A percentile compares a stretch with the other conserved stretches of the same genome.
These are phyloP conservation scores for Eutypa lata DNA, from an alignment of 2,329 filamentous ascomycete genomes.

Conservation along the genomic window DNA sequence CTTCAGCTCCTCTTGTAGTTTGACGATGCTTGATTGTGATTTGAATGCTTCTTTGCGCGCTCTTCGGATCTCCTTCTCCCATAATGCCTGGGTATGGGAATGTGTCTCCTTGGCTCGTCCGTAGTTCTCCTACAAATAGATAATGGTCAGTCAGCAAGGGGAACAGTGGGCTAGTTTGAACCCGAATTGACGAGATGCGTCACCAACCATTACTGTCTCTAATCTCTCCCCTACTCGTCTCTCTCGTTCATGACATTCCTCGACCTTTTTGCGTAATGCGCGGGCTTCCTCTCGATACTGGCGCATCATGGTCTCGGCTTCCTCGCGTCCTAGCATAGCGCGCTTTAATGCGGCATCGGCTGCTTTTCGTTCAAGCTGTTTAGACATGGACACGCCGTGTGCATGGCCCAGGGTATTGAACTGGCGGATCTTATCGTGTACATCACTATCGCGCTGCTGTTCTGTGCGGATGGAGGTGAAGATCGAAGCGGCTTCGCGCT, in stretches of 20 bases:
- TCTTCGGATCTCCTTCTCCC: constrained; percentile 71
- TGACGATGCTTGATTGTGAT: constrained; percentile 65
- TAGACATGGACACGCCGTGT: constrained; percentile 35
- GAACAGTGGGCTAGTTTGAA: not conserved
- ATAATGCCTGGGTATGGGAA: constrained; percentile 62
- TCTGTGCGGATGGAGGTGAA: constrained; percentile 15
- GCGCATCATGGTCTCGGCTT: constrained; percentile 67
- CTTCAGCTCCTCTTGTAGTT: constrained; percentile 73
- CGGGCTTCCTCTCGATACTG: constrained; percentile 60
- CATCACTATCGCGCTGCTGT: constrained; percentile 27
- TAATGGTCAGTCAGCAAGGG: constrained; percentile 9
- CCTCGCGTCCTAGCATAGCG: constrained; percentile 66
- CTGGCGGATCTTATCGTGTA: constrained; percentile 32
- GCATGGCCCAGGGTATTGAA: constrained; percentile 28
- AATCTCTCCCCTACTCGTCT: constrained; percentile 63
- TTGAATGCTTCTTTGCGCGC: constrained; percentile 73
- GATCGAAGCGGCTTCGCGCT: constrained; percentile 14
- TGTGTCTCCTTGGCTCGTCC: constrained; percentile 68
- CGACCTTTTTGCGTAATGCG: constrained; percentile 53
- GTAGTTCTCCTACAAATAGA: constrained; percentile 59
- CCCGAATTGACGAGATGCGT: not conserved
- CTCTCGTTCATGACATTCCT: constrained; percentile 65
- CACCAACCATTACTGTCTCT: constrained; percentile 65
- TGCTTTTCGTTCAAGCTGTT: constrained; percentile 60
- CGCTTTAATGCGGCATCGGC: constrained; percentile 65